Base-by-base conservation (phyloP, 139 green algal genomes). In the Chlorella sp. region DNA sequence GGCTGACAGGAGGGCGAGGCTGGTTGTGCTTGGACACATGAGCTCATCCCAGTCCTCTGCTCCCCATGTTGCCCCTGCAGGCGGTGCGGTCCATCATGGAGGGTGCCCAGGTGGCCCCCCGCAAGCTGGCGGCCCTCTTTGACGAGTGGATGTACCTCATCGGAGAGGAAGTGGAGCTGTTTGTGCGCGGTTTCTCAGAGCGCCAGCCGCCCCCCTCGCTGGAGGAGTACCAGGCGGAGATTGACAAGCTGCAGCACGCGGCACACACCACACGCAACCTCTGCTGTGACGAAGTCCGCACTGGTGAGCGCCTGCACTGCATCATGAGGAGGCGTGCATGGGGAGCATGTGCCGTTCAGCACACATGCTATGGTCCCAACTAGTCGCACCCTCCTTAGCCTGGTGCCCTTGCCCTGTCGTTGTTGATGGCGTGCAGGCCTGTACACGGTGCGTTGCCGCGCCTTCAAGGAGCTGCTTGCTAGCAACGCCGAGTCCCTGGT, bases 401-500 rank as follows among this genome's bases (percentile, higher is more conserved):
- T n/a, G n/a, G n/a, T n/a, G n/a, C n/a, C n/a, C n/a, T n/a, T n/a
- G n/a, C n/a, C n/a, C n/a, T n/a, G n/a, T n/a, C n/a, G n/a, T n/a
- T n/a, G n/a, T n/a, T n/a, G n/a, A n/a, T n/a, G n/a, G 42, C 29
- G 24, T 36, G 61, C 78, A 87, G 88, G 88, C 31, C 36, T 92
- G 67, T 93, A 90, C 71, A 27, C 71, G 20, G 80, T 93, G 22
- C 66, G 79, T 27, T 83, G 74, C 67, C 62, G 65, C 0, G 75
- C 74, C 33, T 83, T 92, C 69, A 91, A 93, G 80, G 79, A 85
- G 51, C 62, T 74, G 36, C 76, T 93, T 36, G 77, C 81, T 24
- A 73, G 42, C 33, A 82, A 76, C 55, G 85, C 87, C 22, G 77
- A 88, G 64, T 71, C 71, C 35, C 75, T 87, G 22, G 77, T 77